phyloP scores from a whole-genome alignment of 352 stramenopile species.

The Globisporangium cystogenes region DNA sequence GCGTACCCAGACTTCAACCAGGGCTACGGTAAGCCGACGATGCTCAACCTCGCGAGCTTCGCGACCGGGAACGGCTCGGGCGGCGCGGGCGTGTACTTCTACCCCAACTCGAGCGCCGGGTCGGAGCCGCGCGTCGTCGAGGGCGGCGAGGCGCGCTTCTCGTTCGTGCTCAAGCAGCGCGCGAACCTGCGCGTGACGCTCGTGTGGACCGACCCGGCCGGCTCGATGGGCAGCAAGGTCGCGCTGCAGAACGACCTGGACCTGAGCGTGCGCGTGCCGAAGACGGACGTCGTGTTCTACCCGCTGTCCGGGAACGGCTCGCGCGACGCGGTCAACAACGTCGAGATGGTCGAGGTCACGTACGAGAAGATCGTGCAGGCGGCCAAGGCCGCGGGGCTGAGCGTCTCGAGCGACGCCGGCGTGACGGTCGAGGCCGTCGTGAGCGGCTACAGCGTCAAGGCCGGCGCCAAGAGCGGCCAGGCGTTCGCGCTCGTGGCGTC shows the following conservation, averaged over 20 bases:
- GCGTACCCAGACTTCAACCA: slow-evolving; percentile 70
- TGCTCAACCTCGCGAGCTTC: slow-evolving; percentile 73
- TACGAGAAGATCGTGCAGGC: slow-evolving; percentile 38
- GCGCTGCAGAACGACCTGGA: slow-evolving; percentile 72
- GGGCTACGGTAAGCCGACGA: slow-evolving; percentile 77
- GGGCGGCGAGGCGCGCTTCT: slow-evolving; percentile 39
- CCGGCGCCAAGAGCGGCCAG: slow-evolving; percentile 39
- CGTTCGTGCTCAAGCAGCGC: slow-evolving; percentile 43
- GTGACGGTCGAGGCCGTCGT: slow-evolving; percentile 64
- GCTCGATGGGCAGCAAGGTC: slow-evolving; percentile 38
- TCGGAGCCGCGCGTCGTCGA: slow-evolving; percentile 52
- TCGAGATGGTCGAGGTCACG: slow-evolving; percentile 70
- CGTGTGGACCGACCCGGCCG: slow-evolving; percentile 67
- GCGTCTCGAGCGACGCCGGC: slow-evolving; percentile 21
- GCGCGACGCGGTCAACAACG: slow-evolving; percentile 68
- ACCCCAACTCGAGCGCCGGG: slow-evolving; percentile 37
- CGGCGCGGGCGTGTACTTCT: slow-evolving; percentile 47
- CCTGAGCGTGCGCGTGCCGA: slow-evolving; percentile 44
- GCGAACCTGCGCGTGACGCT: slow-evolving; percentile 63
- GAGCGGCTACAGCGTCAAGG: slow-evolving; percentile 58
- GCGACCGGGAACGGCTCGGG: slow-evolving; percentile 13
- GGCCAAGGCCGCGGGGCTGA: slow-evolving; percentile 19
- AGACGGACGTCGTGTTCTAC: slow-evolving; percentile 48
- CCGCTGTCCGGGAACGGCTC: slow-evolving; percentile 52
- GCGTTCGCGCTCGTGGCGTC: slow-evolving; percentile 77